Evolutionary conservation across 441 rosid species (phyloP).

Genomic region (Bocquillonia castaneifolia): DNA sequence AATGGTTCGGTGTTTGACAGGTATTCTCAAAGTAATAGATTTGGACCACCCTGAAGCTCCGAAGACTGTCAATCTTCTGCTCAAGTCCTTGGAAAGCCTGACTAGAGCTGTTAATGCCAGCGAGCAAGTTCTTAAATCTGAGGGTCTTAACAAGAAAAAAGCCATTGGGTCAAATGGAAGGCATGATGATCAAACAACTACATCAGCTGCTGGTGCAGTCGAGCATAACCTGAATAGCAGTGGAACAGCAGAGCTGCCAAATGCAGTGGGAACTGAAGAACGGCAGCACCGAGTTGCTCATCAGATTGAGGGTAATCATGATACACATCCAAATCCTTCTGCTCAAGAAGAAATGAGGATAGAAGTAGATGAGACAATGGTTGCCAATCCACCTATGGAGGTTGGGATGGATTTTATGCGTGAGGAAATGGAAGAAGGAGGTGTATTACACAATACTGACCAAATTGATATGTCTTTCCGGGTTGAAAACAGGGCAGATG

Average conservation of each 20-base stretch:
- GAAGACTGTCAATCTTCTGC: slow-evolving; percentile 73
- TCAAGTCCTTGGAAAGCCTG: slow-evolving; percentile 83
- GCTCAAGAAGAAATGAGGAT: slow-evolving; percentile 68
- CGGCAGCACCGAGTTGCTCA: slow-evolving; percentile 46
- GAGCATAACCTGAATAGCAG: slow-evolving; percentile 46
- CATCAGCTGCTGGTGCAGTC: slow-evolving; percentile 40
- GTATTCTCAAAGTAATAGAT: slow-evolving; percentile 81
- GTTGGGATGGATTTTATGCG: slow-evolving; percentile 81
- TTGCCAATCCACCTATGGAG: slow-evolving; percentile 51
- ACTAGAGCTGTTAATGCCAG: slow-evolving; percentile 93
- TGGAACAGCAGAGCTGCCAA: slow-evolving; percentile 45
- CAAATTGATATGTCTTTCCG: slow-evolving; percentile 82
- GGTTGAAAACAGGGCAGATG: slow-evolving; percentile 80
- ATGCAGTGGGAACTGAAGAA: slow-evolving; percentile 43
- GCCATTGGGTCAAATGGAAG: slow-evolving; percentile 44
- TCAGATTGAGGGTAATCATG: slow-evolving; percentile 45
- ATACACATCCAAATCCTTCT: slow-evolving; percentile 44
- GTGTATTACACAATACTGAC: slow-evolving; percentile 48
- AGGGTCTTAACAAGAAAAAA: slow-evolving; percentile 63
- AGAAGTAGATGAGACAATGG: slow-evolving; percentile 58
- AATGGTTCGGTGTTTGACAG: slow-evolving; percentile 70
- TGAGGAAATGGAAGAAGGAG: slow-evolving; percentile 81
- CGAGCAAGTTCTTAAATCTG: slow-evolving; percentile 69
- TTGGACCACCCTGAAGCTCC: slow-evolving; percentile 98
- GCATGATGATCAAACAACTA: slow-evolving; percentile 41